Base-by-base conservation (phyloP, 306 rosid species). In the Cercis canadensis region DNA sequence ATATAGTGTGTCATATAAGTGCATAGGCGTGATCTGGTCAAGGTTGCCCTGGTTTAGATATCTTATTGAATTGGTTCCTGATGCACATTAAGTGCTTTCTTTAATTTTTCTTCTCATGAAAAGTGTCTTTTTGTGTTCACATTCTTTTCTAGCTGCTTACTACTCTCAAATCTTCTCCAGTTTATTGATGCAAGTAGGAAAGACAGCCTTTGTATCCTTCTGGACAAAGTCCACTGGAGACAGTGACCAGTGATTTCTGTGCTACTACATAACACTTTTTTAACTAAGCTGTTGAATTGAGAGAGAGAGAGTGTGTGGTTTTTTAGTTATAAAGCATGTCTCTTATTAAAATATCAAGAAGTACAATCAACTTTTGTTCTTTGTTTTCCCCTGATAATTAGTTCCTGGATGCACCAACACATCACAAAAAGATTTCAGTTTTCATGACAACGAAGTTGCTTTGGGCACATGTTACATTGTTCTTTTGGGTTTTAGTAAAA, bases 31-130 rank as follows among this genome's bases (percentile, higher is more conserved):
- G 57, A 44, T n/a, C 21, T 45, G 19, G 46, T 4, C 65, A 24
- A 36, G 32, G 29, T 67, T 51, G 50, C 45, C 45, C 12, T 34
- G 52, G 29, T 24, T 44, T 47, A 64, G 40, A 34, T 74, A 34
- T 57, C n/a, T 63, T 62, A 24, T 62, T 31, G 21, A 41, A 39
- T 50, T 50, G 34, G 18, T 54, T 69, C 17, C 15, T 9, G 29
- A 51, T 50, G 53, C 54, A 18, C n/a, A n/a, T n/a, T n/a, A n/a
- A n/a, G n/a, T n/a, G n/a, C n/a, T n/a, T n/a, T 6, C 17, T 0
- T 59, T 15, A 56, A 65, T 36, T 16, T 58, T 57, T 55, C 45
- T 41, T 39, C 43, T 4, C 1, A 8, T 50, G 19, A 10, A 9
- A 6, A 58, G 11, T 1, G 52, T 46, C 0, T n/a, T 0, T n/a